These are phyloP conservation scores for Aphanomyces euteiches DNA, from an alignment of 352 stramenopile species.

Conservation along the genomic window DNA sequence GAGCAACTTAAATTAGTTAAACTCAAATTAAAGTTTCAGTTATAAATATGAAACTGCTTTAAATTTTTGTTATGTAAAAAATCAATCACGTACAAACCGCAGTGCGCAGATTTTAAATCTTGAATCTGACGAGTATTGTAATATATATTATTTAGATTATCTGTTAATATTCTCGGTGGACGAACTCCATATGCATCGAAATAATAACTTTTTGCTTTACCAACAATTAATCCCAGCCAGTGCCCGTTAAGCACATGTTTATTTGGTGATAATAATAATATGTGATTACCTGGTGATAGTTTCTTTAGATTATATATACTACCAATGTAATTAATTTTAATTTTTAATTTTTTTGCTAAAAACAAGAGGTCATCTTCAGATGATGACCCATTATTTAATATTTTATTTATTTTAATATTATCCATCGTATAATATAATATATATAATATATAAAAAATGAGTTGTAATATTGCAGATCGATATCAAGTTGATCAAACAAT, in stretches of 20 bases:
- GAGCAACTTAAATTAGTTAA: conserved; percentile 3
- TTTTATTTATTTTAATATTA: neutral
- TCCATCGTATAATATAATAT: conserved; percentile 6
- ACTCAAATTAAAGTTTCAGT: conserved; percentile 8
- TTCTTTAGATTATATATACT: neutral
- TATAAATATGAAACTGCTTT: conserved; percentile 4
- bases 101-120: conserved; percentile 6
- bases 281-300: neutral
- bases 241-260: conserved; percentile 5
- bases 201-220: conserved; percentile 1
- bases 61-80: conserved; percentile 12
- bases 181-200: neutral
- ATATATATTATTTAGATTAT: neutral
- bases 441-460: neutral
- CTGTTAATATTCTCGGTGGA: conserved; percentile 8
- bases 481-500: conserved; percentile 10
- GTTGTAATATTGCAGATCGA: neutral
- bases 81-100: neutral
- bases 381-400: neutral
- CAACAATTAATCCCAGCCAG: neutral
- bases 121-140: conserved; percentile 8
- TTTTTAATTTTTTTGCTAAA: conserved; percentile 7
- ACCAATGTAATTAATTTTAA: conserved; percentile 7
- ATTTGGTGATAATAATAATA: conserved; percentile 11
- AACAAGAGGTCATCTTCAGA: conserved; percentile 8